Evolutionary conservation across 208 protist genomes (phyloP), one percentile per base, ranked within the genome.

Genomic region (Leishmania braziliensis): DNA sequence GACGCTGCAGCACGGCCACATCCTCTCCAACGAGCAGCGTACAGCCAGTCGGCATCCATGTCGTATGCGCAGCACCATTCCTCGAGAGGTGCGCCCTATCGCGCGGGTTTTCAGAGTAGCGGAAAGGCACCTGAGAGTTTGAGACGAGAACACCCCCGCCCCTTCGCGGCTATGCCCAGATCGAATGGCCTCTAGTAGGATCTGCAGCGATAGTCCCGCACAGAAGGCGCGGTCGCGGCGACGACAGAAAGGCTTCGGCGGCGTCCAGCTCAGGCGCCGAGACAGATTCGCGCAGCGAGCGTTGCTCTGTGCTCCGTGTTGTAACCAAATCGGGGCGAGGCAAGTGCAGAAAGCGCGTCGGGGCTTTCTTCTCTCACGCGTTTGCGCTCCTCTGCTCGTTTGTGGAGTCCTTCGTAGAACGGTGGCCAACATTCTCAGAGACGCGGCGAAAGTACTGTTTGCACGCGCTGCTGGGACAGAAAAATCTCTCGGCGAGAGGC

Each of bases 141-240:
- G 29, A 26, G 8, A 66, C 62, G 14, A 74, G 20, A 23, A 84
- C 23, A 46, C 78, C 46, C 26, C 76, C 78, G n/a, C 33, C 26
- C 76, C 78, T 29, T 78, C 63, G 51, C 84, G 84, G 62, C 80
- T 76, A 16, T 84, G 51, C 0, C 70, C 63, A 23, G 48, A 66
- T 36, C 39, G 76, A 50, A 84, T 16, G 26, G 78, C 23, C 9
- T 83, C 70, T 26, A 72, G 43, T 4, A 82, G 72, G 39, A 78
- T 73, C 20, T 79, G 74, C 58, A 29, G 20, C 23, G 54, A 53
- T 51, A 78, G 43, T 68, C 53, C 68, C 74, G 39, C 74, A 33
- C 10, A 62, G 20, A 43, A 68, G 33, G 16, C 12, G 26, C 72
- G n/a, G 48, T 16, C 18, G n/a, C 33, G 3, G 29, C 51, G 3